A percentile compares a stretch with the other conserved stretches of the same genome.
Evolutionary conservation across 1,284 basidiomycete species (phyloP).

Genomic region (Pseudozyma sp.): DNA sequence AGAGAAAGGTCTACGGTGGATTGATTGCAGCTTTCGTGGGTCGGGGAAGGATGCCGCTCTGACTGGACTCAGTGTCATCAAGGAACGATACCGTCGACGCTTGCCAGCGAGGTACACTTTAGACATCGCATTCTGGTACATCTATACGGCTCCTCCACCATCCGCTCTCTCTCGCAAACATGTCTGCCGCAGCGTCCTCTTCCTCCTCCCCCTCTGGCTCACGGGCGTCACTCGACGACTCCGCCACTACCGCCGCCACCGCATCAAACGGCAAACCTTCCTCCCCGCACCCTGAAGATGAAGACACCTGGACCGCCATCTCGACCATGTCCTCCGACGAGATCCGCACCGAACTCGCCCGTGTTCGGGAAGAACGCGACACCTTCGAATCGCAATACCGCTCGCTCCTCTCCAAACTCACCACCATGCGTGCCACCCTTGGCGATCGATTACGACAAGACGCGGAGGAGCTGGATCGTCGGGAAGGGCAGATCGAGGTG

Average conservation of each 20-base stretch:
- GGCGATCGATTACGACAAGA: conserved; percentile 96
- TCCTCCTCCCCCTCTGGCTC: conserved; percentile 5
- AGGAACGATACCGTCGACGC: too few relatives aligned
- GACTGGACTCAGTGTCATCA: too few relatives aligned
- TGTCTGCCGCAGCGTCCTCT: conserved; percentile 6
- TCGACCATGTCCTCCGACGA: conserved; percentile 15
- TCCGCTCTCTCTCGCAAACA: background rate
- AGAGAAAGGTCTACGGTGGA: too few relatives aligned
- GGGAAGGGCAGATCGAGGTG: conserved; percentile 63
- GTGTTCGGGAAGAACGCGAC: conserved; percentile 80
- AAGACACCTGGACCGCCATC: conserved; percentile 10
- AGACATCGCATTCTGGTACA: too few relatives aligned
- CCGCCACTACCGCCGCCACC: background rate
- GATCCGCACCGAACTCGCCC: conserved; percentile 37
- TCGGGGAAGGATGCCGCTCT: too few relatives aligned
- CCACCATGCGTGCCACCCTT: conserved; percentile 89
- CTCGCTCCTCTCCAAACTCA: conserved; percentile 86
- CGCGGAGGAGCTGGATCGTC: conserved; percentile 72
- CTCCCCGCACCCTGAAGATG: background rate
- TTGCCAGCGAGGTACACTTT: too few relatives aligned
- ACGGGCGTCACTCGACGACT: conserved; percentile 11
- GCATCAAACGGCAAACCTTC: conserved; percentile 13
- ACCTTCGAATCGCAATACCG: conserved; percentile 84
- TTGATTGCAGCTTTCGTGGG: too few relatives aligned
- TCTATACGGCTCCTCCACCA: too few relatives aligned